Evolutionary conservation across 331 rosid species (phyloP).

Genomic region (Acacia pycnantha): DNA sequence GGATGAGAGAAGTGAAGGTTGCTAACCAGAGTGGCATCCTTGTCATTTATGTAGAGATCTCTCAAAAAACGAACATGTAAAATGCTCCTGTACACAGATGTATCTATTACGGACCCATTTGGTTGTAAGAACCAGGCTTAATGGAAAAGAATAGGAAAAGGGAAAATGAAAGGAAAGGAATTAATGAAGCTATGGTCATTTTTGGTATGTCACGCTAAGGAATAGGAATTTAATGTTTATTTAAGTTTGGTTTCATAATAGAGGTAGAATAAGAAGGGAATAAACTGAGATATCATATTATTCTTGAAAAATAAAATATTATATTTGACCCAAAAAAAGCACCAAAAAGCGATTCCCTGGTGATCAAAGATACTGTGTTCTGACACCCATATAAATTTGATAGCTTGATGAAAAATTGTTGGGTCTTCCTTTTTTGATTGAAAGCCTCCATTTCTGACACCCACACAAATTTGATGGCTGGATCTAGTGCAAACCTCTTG

Average conservation of each 20-base stretch:
- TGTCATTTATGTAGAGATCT: slow-evolving; percentile 8
- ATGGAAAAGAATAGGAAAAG: background rate
- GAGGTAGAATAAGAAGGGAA: background rate
- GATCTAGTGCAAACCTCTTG: background rate
- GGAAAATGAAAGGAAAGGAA: background rate
- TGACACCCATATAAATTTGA: background rate
- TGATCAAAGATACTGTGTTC: background rate
- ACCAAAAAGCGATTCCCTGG: background rate
- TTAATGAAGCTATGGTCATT: background rate
- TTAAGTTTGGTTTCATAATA: background rate
- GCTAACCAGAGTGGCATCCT: background rate
- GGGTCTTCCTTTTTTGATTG: background rate
- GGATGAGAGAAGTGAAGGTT: slow-evolving; percentile 18
- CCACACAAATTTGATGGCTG: background rate
- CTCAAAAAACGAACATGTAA: slow-evolving; percentile 4
- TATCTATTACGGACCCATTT: background rate
- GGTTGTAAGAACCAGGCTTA: background rate
- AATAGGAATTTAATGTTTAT: background rate
- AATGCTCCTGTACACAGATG: background rate
- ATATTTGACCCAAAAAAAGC: background rate
- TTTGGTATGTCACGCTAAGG: background rate
- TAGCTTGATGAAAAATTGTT: background rate
- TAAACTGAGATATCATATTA: background rate
- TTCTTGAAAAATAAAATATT: background rate
- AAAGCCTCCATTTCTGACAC: background rate